Evolutionary conservation across 139 green algal genomes (phyloP).

Genomic region (Chlorella vulgaris): DNA sequence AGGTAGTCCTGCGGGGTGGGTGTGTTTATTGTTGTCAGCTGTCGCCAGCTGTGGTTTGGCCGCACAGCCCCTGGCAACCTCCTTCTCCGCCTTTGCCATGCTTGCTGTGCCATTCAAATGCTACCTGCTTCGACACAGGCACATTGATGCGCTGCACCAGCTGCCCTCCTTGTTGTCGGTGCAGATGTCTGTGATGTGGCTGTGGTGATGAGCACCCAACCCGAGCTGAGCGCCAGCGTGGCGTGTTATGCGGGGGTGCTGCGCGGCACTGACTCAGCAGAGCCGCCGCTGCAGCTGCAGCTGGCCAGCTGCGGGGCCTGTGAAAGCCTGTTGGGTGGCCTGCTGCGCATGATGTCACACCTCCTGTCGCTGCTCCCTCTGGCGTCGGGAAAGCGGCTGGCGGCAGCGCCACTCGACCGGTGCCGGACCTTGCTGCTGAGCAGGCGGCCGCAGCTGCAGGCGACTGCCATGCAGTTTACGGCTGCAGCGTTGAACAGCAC

Average conservation of each 20-base stretch:
- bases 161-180: not conserved
- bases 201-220: slow-evolving; percentile 28
- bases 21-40: not conserved
- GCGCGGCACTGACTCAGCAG: slow-evolving; percentile 10
- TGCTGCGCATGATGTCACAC: slow-evolving; percentile 19
- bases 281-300: slow-evolving; percentile 26
- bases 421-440: slow-evolving; percentile 8
- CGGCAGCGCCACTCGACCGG: not conserved
- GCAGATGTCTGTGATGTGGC: slow-evolving; percentile 21
- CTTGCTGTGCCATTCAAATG: too few species aligned
- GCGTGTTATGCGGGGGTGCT: slow-evolving; percentile 6
- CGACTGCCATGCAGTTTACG: not conserved
- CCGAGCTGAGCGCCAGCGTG: slow-evolving; percentile 19
- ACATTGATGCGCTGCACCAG: too few species aligned
- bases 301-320: not conserved
- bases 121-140: too few species aligned
- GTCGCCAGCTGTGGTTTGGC: too few species aligned
- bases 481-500: not conserved
- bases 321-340: slow-evolving; percentile 20
- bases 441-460: slow-evolving; percentile 2
- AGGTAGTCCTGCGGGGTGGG: not conserved
- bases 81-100: too few species aligned
- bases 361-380: slow-evolving; percentile 19
- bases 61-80: too few species aligned
- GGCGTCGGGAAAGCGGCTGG: not conserved